Percentiles rank a stretch among this genome's conserved stretches.
Conservation (phyloP, 371 early-diverging fungal genomes). For the Aphelidium insulamus region DNA sequence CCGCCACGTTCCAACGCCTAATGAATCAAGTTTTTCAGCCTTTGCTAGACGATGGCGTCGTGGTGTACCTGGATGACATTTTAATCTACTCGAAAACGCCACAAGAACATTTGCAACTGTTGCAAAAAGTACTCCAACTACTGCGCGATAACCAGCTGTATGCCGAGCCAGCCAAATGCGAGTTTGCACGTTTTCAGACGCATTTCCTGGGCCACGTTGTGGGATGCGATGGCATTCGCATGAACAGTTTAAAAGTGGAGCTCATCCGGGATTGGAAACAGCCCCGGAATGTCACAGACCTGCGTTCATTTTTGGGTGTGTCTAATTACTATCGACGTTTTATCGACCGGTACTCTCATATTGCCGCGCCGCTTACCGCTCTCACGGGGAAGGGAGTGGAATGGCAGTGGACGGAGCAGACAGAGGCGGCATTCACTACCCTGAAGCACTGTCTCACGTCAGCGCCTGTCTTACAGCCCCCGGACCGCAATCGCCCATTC, state of each 20-base stretch:
- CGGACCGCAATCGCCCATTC: conserved; percentile 7
- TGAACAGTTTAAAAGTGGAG: conserved; percentile 12
- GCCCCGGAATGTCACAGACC: conserved; percentile 9
- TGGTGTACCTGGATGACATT: conserved; percentile 20
- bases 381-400: conserved; percentile 9
- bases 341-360: conserved; percentile 13
- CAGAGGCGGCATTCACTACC: conserved; percentile 11
- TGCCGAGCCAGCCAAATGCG: conserved; percentile 14
- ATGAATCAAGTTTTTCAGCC: conserved; percentile 10
- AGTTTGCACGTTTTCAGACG: conserved; percentile 9
- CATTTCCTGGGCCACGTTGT: conserved; percentile 21
- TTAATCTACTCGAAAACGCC: conserved; percentile 9
- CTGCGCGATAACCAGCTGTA: conserved; percentile 10
- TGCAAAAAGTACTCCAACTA: conserved; percentile 8
- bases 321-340: conserved; percentile 25
- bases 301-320: conserved; percentile 23
- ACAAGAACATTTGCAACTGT: conserved; percentile 7
- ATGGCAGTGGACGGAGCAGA: conserved; percentile 10
- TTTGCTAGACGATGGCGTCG: conserved; percentile 5
- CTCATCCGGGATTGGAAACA: conserved; percentile 13
- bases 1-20: conserved; percentile 13
- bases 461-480: conserved; percentile 10
- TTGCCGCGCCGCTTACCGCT: conserved; percentile 13
- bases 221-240: conserved; percentile 4
- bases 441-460: conserved; percentile 12